A percentile compares a stretch with the other conserved stretches of the same genome.
Conservation (phyloP, 441 rosid species). For the Populus hybrid region DNA sequence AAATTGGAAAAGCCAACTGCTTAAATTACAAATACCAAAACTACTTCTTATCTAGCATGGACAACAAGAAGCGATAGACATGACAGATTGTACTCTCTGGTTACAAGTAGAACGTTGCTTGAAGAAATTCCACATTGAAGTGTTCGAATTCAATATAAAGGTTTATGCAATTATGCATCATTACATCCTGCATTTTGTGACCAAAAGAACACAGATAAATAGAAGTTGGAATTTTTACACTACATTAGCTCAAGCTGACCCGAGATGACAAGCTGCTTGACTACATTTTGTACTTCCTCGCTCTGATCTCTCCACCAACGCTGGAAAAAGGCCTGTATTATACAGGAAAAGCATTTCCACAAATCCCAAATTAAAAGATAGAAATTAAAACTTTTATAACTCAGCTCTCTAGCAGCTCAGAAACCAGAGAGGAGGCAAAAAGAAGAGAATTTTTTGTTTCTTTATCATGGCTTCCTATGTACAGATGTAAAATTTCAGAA, state of each 20-base stretch:
- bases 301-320: conserved; percentile 98
- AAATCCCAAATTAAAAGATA: background rate
- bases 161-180: background rate
- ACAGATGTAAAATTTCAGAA: background rate
- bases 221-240: background rate
- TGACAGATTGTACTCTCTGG: background rate
- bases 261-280: conserved; percentile 59
- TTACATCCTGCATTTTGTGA: background rate
- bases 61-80: conserved; percentile 13
- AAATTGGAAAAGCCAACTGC: conserved; percentile 3
- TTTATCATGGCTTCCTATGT: background rate
- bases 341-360: background rate
- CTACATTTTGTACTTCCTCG: conserved; percentile 45
- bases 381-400: too few relatives aligned
- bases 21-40: conserved; percentile 7
- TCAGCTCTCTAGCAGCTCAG: background rate
- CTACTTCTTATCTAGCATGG: background rate
- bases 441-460: background rate
- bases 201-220: background rate
- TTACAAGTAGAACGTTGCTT: background rate
- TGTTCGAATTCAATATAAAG: background rate
- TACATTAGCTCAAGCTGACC: conserved; percentile 98
- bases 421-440: background rate
- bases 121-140: background rate
- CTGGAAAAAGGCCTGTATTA: conserved; percentile 88